Base-by-base conservation (phyloP, 495 filamentous ascomycete genomes). In the Xylaria palmicola region DNA sequence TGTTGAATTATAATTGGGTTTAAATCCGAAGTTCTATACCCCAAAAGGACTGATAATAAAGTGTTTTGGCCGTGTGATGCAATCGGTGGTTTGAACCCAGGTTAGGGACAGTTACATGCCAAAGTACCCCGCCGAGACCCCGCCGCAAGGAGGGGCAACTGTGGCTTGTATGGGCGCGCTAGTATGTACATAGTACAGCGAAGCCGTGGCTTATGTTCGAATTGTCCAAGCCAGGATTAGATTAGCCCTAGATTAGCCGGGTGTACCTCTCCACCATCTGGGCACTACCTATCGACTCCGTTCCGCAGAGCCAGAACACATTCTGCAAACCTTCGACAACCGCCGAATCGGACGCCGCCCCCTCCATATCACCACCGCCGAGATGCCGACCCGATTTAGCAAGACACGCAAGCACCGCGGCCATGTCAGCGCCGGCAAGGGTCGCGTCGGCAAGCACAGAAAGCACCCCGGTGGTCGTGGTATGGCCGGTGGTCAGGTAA, bases 381-480 rank as follows among this genome's bases (percentile, higher is more conserved):
- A 74, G 73, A 92, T 93, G 90, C 90, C 90, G 86, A 92, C 89
- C 76, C 84, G 88, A 78, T 81, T 88, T 66, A 85, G 83, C 58
- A 89, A 92, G 78, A 93, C 90, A 75, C 82, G 90, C 77, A 93
- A 92, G 80, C 86, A 88, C 85, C 92, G 92, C 83, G 92, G 92
- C 76, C 91, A 96, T 80, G 92, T 97, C 75, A 92, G 89, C 69
- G 90, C 91, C 82, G 92, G 92, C 82, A 83, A 95, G 77, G 91
- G 92, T 81, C 90, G 92, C 83, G 74, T 95, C 70, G 91, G 91
- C 69, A 94, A 95, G 85, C 91, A 94, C 86, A 84, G 91, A 70
- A 96, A 94, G 87, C 89, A 90, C 74, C 89, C 89, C 74, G 90
- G 90, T 92, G 90, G 90, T 87, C 88, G 90, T 77, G 91, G 90